Conservation (phyloP, 2,329 filamentous ascomycete species). For the Pseudocercospora pini-densiflorae region DNA sequence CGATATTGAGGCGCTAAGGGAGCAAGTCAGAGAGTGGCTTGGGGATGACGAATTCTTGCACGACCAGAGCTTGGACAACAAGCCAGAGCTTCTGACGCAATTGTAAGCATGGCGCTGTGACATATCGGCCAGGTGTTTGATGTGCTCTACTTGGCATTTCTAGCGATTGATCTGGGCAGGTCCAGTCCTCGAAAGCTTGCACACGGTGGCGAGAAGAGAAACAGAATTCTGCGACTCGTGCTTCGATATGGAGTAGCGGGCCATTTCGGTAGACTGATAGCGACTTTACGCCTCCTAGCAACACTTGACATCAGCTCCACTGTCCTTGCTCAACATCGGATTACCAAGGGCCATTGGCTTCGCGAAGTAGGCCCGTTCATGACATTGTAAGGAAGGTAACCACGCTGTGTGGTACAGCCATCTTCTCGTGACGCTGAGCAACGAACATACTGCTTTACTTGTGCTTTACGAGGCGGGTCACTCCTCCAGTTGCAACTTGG, state of each 20-base stretch:
- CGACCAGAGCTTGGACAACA: background rate
- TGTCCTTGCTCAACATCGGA: background rate
- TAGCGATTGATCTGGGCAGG: background rate
- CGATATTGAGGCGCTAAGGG: conserved; percentile 22
- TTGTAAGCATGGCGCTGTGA: background rate
- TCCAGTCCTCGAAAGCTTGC: background rate
- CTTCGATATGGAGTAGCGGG: background rate
- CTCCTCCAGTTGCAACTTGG: background rate
- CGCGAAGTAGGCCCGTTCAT: background rate
- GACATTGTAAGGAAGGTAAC: background rate
- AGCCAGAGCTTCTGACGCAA: background rate
- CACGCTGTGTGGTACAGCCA: background rate
- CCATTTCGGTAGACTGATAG: background rate
- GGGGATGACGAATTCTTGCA: conserved; percentile 13
- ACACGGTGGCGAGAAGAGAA: background rate
- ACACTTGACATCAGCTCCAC: background rate
- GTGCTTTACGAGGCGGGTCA: background rate
- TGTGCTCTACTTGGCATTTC: background rate
- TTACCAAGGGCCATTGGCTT: background rate
- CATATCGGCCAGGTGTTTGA: background rate
- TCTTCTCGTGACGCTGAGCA: background rate
- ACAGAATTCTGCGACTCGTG: background rate
- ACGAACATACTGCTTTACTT: background rate
- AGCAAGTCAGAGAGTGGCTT: conserved; percentile 24
- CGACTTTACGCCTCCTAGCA: background rate